Evolutionary conservation across 164 flowering plant species (phyloP), one percentile per base, ranked within the genome.

Genomic region (Aristolochia contorta): DNA sequence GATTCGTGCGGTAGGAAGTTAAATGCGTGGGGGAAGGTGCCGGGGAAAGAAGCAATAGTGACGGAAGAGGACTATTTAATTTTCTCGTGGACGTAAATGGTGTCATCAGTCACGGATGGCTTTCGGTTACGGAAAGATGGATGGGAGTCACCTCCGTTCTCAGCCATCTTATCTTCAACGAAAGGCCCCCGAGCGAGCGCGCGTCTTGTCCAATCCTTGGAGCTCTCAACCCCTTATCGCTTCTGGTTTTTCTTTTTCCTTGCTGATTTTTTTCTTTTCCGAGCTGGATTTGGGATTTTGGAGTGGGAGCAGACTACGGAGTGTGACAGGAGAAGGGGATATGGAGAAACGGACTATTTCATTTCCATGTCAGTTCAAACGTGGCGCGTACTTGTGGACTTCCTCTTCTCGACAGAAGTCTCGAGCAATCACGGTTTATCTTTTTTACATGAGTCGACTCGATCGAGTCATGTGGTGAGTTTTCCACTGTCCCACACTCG

Each of bases 91-190:
- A 59, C 27, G 37, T 9, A 49, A 49, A 20, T 18, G 14, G 6
- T 16, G 19, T 37, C 43, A 37, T 37, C 43, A 8, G 9, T 37
- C 43, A 37, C 43, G 43, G 12, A 37, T 37, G 43, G 43, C 43
- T 37, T 37, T 37, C 43, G 43, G 43, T 7, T 37, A 37, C 12
- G 43, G 43, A 37, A 37, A n/a, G 22, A 13, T n/a, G 50, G 61
- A 33, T 6, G 19, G 14, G 49, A 45, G 22, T 19, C 15, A 1
- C 4, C 43, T 12, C n/a, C 3, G 43, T 37, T 7, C 43, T 37
- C 43, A 37, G 43, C 43, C 53, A 24, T 47, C 62, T 59, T 59
- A 59, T 59, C 62, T 41, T 47, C 53, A 47, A 59, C 12, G 62
- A 47, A 14, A 47, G 62, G 62, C 62, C 53, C 3, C 7, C 9